phyloP scores from a whole-genome alignment of 2,329 filamentous ascomycete genomes.

The Aspergillus sp. region DNA sequence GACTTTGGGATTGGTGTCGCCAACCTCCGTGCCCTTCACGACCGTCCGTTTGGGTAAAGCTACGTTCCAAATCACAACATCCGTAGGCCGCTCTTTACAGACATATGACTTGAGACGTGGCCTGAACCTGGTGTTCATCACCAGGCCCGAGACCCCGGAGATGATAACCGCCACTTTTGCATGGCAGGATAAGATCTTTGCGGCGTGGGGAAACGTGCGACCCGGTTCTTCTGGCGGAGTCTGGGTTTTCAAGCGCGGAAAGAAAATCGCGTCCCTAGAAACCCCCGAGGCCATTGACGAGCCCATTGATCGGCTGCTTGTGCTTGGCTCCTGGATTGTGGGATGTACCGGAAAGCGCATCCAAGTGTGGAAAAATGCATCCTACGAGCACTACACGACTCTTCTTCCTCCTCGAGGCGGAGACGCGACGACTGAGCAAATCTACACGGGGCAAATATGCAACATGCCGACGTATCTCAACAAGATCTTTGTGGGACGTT shows the following conservation, averaged over 20 bases:
- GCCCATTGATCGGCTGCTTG: slow-evolving; percentile 72
- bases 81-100: slow-evolving; percentile 83
- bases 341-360: slow-evolving; percentile 73
- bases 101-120: slow-evolving; percentile 93
- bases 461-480: slow-evolving; percentile 95
- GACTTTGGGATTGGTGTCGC: slow-evolving; percentile 92
- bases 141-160: slow-evolving; percentile 80
- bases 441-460: slow-evolving; percentile 74
- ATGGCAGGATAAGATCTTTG: slow-evolving; percentile 83
- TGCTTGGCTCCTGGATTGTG: slow-evolving; percentile 90
- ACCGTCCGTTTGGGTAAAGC: slow-evolving; percentile 86
- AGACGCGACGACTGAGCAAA: slow-evolving; percentile 57
- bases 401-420: slow-evolving; percentile 61
- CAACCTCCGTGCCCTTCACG: slow-evolving; percentile 86
- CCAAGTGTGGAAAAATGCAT: slow-evolving; percentile 84
- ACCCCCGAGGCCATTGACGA: slow-evolving; percentile 63
- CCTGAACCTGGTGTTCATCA: slow-evolving; percentile 90
- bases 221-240: slow-evolving; percentile 58
- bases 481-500: slow-evolving; percentile 86
- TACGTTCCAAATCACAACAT: slow-evolving; percentile 96
- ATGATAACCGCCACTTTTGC: slow-evolving; percentile 82
- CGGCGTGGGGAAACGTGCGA: slow-evolving; percentile 74
- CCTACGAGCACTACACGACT: slow-evolving; percentile 86
- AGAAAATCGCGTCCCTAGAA: slow-evolving; percentile 73
- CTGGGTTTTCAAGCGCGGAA: slow-evolving; percentile 91